These are phyloP conservation scores for Wickerhamomyces silvicola DNA, from an alignment of 805 yeast species.

Conservation along the genomic window DNA sequence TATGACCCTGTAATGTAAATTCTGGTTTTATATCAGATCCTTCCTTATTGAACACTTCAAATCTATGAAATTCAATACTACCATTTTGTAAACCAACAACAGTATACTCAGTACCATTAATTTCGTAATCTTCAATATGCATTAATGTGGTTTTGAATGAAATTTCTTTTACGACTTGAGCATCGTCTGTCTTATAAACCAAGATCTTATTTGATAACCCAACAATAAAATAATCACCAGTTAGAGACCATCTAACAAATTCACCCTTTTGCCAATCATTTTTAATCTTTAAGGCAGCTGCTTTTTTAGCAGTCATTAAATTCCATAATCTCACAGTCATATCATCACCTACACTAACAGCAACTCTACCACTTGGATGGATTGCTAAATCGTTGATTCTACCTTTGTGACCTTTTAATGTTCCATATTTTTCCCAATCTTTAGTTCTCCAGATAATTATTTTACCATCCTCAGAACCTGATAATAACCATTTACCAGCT, in stretches of 20 bases:
- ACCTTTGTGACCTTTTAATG: conserved; percentile 84
- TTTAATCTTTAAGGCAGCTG: conserved; percentile 70
- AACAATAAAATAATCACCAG: conserved; percentile 70
- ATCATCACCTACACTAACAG: conserved; percentile 84
- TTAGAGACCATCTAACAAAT: conserved; percentile 57
- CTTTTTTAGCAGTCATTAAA: conserved; percentile 92
- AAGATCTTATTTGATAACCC: conserved; percentile 63
- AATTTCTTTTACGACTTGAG: conserved; percentile 49
- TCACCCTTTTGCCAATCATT: conserved; percentile 64
- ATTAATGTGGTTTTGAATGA: conserved; percentile 54
- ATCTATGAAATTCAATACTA: conserved; percentile 48
- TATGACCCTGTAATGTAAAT: conserved; percentile 70
- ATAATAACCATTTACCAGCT: conserved; percentile 82
- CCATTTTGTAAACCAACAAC: conserved; percentile 73
- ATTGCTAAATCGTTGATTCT: conserved; percentile 78
- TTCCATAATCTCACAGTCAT: conserved; percentile 87
- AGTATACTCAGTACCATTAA: conserved; percentile 48
- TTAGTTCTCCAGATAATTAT: conserved; percentile 90
- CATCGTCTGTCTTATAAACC: conserved; percentile 57
- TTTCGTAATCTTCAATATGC: conserved; percentile 48
- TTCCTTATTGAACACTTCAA: conserved; percentile 29
- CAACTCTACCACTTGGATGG: conserved; percentile 86
- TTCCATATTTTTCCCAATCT: conserved; percentile 93
- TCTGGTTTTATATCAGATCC: conserved; percentile 34
- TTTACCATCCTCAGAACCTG: conserved; percentile 88